A percentile compares a stretch with the other conserved stretches of the same genome.
Evolutionary conservation across 2,329 filamentous ascomycete species (phyloP).

Genomic region (Blastomyces parvus): DNA sequence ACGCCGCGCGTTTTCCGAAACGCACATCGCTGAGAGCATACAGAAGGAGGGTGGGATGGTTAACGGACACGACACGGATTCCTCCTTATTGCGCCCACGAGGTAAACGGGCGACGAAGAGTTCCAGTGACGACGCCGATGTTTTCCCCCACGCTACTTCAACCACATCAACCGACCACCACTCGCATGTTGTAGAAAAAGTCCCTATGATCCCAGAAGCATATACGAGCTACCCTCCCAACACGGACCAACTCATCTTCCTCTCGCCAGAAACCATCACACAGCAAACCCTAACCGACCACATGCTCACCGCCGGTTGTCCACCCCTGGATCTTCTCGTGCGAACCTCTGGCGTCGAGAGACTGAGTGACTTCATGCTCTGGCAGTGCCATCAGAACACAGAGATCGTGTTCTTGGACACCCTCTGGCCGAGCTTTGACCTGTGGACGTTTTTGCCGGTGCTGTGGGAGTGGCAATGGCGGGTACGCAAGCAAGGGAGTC

Average conservation of each 20-base stretch:
- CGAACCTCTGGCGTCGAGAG: conserved; percentile 88
- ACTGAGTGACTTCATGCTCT: conserved; percentile 96
- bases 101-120: conserved; percentile 1
- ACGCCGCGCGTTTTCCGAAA: conserved; percentile 72
- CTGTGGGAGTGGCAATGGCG: conserved; percentile 78
- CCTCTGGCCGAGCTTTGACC: conserved; percentile 90
- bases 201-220: conserved; percentile 10
- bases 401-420: conserved; percentile 87
- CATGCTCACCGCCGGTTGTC: conserved; percentile 77
- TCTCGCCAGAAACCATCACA: conserved; percentile 83
- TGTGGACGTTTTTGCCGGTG: conserved; percentile 88
- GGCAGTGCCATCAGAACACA: conserved; percentile 91
- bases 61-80: conserved; percentile 35
- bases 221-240: conserved; percentile 19
- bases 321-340: conserved; percentile 82
- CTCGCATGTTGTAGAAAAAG: conserved; percentile 26
- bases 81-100: conserved; percentile 28
- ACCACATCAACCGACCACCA: conserved; percentile 41
- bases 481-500: conserved; percentile 40
- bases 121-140: conserved; percentile 27
- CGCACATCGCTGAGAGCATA: conserved; percentile 78
- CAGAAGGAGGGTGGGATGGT: conserved; percentile 49
- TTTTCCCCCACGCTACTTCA: conserved; percentile 32
- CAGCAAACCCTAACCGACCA: conserved; percentile 71
- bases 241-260: conserved; percentile 32